Evolutionary conservation across 768 basidiomycete genomes (phyloP), one percentile per base, ranked within the genome.

Genomic region (Roridomyces roridus): DNA sequence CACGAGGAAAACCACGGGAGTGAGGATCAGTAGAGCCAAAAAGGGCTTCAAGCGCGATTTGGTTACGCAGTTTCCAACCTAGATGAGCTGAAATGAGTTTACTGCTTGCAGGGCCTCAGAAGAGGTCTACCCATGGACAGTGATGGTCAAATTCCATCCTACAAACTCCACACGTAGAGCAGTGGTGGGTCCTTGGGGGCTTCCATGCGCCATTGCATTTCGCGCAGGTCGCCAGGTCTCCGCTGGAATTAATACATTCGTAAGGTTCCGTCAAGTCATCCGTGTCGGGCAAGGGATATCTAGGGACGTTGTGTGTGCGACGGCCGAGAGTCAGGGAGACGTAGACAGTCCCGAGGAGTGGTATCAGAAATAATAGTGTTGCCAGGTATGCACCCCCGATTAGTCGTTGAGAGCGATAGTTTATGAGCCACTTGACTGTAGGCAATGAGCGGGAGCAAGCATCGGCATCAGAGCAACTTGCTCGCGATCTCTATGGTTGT

Each of bases 101-200:
- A 42, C 5, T 24, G 41, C n/a, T n/a, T 15, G 42, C 42, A 17
- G 25, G 40, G 12, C 12, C 21, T 4, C 15, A 23, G 24, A 18
- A 41, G 14, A 26, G 1, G 17, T 68, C 25, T 49, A 48, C 26
- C 79, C 79, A 80, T 28, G 79, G 75, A 59, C 79, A 80, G 59
- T 80, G 79, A 59, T 80, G 79, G 57, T 80, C 78, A 57, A 78
- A 79, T 25, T 74, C 73, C 36, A 77, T 65, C 28, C 79, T 71
- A 59, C 79, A 80, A 15, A 77, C 75, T 31, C 74, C 75, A 46
- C 79, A 80, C 10, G 68, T 68, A n/a, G 76, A 76, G 64, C 79
- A 80, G 55, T 80, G 79, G 60, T 78, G 75, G 6, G 74, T 67
- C 46, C 77, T 67, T 7, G 79, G 79, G 11, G 79, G 77, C 55